Percentiles rank a stretch among this genome's conserved stretches.
phyloP scores from a whole-genome alignment of 75 land plant species.

The Pseudotsuga menziesii region DNA sequence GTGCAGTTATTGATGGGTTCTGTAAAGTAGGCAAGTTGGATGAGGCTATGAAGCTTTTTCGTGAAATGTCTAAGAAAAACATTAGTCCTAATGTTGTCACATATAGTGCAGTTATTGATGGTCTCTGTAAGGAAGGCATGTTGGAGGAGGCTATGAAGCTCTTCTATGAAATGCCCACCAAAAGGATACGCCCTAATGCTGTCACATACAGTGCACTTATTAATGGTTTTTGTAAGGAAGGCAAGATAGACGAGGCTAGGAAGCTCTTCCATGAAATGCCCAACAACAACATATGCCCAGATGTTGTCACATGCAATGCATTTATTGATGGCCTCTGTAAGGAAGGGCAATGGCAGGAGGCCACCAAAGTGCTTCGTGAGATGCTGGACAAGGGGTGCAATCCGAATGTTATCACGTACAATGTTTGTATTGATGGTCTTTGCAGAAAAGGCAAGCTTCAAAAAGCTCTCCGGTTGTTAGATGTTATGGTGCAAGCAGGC shows the following conservation, averaged over 20 bases:
- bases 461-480: conserved; percentile 7
- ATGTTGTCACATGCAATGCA: conserved; percentile 10
- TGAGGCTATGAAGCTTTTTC: neutral
- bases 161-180: conserved; percentile 2
- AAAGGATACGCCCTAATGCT: conserved; percentile 7
- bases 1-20: neutral
- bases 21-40: neutral
- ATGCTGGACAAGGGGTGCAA: conserved; percentile 9
- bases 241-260: conserved; percentile 4
- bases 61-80: neutral
- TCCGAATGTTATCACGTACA: conserved; percentile 23
- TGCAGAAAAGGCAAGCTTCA: conserved; percentile 8
- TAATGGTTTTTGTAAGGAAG: conserved; percentile 8
- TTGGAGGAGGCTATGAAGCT: neutral
- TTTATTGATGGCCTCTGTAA: conserved; percentile 22
- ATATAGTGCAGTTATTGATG: neutral
- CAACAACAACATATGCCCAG: neutral
- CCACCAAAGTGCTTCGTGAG: conserved; percentile 12
- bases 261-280: conserved; percentile 22
- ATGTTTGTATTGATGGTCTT: conserved; percentile 15
- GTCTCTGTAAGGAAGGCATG: neutral
- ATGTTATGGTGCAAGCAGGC: conserved; percentile 14
- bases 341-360: conserved; percentile 12
- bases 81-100: neutral
- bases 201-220: conserved; percentile 23